Evolutionary conservation across 257 asterid species (phyloP).

Genomic region (Agastache rugosa): DNA sequence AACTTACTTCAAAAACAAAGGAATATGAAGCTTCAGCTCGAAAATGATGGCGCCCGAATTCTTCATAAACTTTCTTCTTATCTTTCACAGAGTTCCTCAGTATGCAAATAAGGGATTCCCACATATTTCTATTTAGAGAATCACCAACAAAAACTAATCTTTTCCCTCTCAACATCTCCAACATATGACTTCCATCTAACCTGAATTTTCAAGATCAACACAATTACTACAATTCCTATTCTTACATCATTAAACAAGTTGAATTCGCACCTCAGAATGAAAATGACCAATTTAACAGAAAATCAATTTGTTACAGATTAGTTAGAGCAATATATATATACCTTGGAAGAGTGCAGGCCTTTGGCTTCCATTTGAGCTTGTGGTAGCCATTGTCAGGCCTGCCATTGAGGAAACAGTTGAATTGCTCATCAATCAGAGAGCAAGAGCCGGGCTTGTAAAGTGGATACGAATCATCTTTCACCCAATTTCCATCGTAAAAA

Average conservation of each 20-base stretch:
- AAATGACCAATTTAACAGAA: too few relatives aligned
- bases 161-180: conserved; percentile 69
- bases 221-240: neutral
- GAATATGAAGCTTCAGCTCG: conserved; percentile 68
- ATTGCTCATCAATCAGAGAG: conserved; percentile 88
- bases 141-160: conserved; percentile 73
- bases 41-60: conserved; percentile 65
- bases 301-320: too few relatives aligned
- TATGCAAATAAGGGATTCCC: conserved; percentile 86
- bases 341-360: conserved; percentile 90
- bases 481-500: conserved; percentile 92
- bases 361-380: conserved; percentile 88
- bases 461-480: conserved; percentile 79
- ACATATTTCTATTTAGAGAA: conserved; percentile 79
- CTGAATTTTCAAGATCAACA: conserved; percentile 39
- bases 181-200: conserved; percentile 65
- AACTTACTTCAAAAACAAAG: conserved; percentile 68
- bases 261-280: neutral
- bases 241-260: neutral
- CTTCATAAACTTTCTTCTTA: conserved; percentile 69
- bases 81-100: conserved; percentile 65
- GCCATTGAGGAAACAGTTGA: conserved; percentile 78
- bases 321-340: conserved; percentile 19
- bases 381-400: conserved; percentile 77
- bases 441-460: conserved; percentile 92